Evolutionary conservation across 371 early-diverging fungal species (phyloP), one percentile per base, ranked within the genome.

Genomic region (Chytridiales sp.): DNA sequence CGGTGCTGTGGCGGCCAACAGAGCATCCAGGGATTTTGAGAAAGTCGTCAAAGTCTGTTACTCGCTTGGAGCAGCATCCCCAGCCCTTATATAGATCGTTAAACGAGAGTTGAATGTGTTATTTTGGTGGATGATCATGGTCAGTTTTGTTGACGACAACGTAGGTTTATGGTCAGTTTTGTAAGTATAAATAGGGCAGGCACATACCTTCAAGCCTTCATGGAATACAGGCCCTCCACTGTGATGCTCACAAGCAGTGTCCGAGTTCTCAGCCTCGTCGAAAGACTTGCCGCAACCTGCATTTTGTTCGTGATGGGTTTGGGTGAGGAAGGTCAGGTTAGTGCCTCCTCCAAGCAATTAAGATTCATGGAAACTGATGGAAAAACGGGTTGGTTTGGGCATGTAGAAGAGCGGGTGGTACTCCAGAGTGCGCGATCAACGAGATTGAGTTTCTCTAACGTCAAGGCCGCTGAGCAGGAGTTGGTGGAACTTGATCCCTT

Each of bases 1-100:
- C 68, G n/a, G 58, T 34, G 27, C 49, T 48, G 61, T 79, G 80
- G 22, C 49, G 52, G 26, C 80, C 80, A 9, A 73, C 69, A 15
- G 75, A 62, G 55, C 80, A 79, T 19, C 77, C 76, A 26, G 83
- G 78, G 53, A 94, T 88, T 55, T 87, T 83, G 50, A 95, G 76
- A 72, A 97, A 95, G 50, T 91, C 93, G 70, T 97, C 92, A 66
- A 97, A 97, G 48, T 89, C 87, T 35, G 75, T 74, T 48, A 92
- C 95, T 39, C 90, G 81, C 60, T 93, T 93, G n/a, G 84, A 76
- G 78, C 97, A 97, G 78, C 97, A 97, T 44, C 85, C 84, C 94
- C 95, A 97, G 43, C 94, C 91, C 82, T 94, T 51, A 19, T 38
- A 31, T 11, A 53, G 59, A 38, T 58, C 54, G 50, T 52, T 50